Base-by-base conservation (phyloP, 225 moss, liverwort and hornwort species). In the Lunularia cruciata region DNA sequence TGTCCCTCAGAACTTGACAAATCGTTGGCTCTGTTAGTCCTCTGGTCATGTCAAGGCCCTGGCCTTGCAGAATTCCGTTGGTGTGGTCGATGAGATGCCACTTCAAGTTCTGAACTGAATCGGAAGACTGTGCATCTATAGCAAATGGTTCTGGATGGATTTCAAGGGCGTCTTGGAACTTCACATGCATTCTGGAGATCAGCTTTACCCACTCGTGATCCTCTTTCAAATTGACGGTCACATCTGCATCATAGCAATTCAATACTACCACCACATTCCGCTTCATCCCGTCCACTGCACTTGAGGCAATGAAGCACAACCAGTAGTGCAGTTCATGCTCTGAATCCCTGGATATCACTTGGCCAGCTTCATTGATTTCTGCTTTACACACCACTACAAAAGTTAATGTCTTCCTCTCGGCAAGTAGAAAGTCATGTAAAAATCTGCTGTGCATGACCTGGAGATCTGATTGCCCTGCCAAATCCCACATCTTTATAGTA, bases 211-310 rank as follows among this genome's bases (percentile, higher is more conserved):
- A 51, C 12, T 20, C 49, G 13, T 51, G 49, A 22, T 51, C 13
- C 5, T 51, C 20, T 5, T 51, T 5, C 49, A 12, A 5, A 14
- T 12, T 12, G 13, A 14, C 49, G 12, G 49, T 19, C 12, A 14
- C 20, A 40, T 40, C 40, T 20, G 20, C 49, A n/a, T 51, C 49
- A 22, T 12, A 51, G 49, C 49, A 22, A n/a, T 51, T 51, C 49
- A 51, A 22, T 4, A 51, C 49, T 5, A 51, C 20, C 12, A 51
- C 5, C 9, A 51, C 49, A n/a, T 20, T 51, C 9, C 49, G 49
- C 49, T 51, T 51, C 49, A 51, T 51, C 9, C 49, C 49, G 20
- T 51, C 49, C 12, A 51, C n/a, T 8, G 49, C 49, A 51, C 49
- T 19, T 4, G 49, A 51, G 8, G 49, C 49, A 12, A 51, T 51